These are phyloP conservation scores for Daldinia eschscholtzii DNA, from an alignment of 2,329 filamentous ascomycete genomes.

Conservation along the genomic window DNA sequence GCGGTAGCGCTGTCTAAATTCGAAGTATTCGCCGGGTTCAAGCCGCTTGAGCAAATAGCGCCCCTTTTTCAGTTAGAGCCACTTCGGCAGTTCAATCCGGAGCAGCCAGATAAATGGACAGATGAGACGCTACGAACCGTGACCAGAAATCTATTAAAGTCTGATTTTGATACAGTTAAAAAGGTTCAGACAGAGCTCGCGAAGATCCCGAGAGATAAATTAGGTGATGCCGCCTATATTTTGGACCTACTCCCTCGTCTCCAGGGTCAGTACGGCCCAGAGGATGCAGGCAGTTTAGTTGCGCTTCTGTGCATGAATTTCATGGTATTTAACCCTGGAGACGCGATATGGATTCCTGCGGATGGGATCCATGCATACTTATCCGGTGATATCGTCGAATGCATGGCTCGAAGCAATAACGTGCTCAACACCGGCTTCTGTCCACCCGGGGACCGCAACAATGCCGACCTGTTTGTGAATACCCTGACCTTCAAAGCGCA, in stretches of 20 bases:
- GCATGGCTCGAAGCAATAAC: slow-evolving; percentile 82
- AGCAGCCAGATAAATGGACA: slow-evolving; percentile 59
- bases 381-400: slow-evolving; percentile 80
- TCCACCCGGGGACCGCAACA: slow-evolving; percentile 73
- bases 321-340: slow-evolving; percentile 72
- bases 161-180: slow-evolving; percentile 65
- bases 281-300: slow-evolving; percentile 76
- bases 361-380: slow-evolving; percentile 82
- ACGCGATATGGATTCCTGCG: slow-evolving; percentile 77
- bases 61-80: slow-evolving; percentile 68
- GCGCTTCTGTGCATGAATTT: slow-evolving; percentile 82
- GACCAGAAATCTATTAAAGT: slow-evolving; percentile 66
- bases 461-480: slow-evolving; percentile 72
- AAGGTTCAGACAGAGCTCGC: slow-evolving; percentile 66
- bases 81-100: slow-evolving; percentile 62
- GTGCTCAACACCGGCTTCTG: slow-evolving; percentile 83
- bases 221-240: slow-evolving; percentile 69
- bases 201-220: slow-evolving; percentile 60
- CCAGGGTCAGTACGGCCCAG: slow-evolving; percentile 71
- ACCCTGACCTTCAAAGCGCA: slow-evolving; percentile 75
- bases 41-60: slow-evolving; percentile 71
- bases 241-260: slow-evolving; percentile 74
- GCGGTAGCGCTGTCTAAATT: slow-evolving; percentile 78
- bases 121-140: slow-evolving; percentile 69
- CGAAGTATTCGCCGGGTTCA: slow-evolving; percentile 82